Evolutionary conservation across 441 rosid species (phyloP).

Genomic region (Adansonia rubrostipa): DNA sequence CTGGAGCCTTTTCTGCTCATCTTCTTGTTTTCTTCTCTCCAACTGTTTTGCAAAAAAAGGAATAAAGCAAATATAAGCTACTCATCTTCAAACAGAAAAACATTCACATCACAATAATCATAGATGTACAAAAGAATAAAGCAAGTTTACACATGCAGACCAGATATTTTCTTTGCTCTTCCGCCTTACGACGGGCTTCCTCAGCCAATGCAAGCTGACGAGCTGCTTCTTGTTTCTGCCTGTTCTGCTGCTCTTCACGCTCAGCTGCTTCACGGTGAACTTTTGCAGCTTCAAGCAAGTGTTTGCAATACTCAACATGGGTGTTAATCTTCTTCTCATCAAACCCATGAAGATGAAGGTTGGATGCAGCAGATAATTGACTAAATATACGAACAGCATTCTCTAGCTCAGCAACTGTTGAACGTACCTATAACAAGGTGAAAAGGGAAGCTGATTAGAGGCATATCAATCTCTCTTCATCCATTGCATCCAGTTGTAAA

Average conservation of each 20-base stretch:
- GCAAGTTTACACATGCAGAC: conserved; percentile 41
- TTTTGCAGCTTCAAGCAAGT: conserved; percentile 91
- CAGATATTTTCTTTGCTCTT: conserved; percentile 96
- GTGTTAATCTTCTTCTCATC: conserved; percentile 98
- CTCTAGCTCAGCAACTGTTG: conserved; percentile 93
- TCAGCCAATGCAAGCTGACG: conserved; percentile 98
- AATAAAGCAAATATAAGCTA: conserved; percentile 28
- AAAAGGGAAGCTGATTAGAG: conserved; percentile 19
- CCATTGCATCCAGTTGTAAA: not conserved
- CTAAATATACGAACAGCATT: conserved; percentile 94
- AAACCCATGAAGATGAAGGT: conserved; percentile 93
- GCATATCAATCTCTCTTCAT: conserved; percentile 16
- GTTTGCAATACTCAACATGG: conserved; percentile 97
- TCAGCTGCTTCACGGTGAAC: conserved; percentile 97
- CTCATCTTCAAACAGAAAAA: conserved; percentile 17
- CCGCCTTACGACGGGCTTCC: conserved; percentile 98
- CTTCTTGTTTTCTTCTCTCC: conserved; percentile 97
- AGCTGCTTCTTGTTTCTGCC: conserved; percentile 94
- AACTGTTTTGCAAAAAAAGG: conserved; percentile 56
- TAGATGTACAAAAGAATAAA: conserved; percentile 25
- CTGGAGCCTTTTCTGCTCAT: conserved; percentile 80
- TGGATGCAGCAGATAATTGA: conserved; percentile 92
- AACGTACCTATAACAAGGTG: conserved; percentile 69
- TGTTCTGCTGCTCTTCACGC: conserved; percentile 91
- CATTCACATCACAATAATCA: conserved; percentile 7